Percentiles rank a stretch among this genome's conserved stretches.
These are phyloP conservation scores for Fraxinus dipetala DNA, from an alignment of 305 asterid species.

Conservation along the genomic window DNA sequence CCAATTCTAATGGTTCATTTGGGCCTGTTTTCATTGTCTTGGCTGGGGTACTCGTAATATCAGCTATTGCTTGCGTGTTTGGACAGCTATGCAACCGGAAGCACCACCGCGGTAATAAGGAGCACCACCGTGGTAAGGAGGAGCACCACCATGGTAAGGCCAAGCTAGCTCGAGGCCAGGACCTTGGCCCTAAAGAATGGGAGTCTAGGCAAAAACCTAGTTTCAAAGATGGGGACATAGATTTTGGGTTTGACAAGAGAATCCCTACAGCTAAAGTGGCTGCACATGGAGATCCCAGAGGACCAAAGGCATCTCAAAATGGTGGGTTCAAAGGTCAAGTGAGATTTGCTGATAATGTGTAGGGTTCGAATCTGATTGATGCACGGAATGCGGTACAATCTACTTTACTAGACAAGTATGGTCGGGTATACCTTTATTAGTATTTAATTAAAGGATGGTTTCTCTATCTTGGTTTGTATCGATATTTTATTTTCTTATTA, in stretches of 20 bases:
- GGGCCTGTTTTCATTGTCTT: constrained; percentile 63
- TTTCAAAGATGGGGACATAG: constrained; percentile 52
- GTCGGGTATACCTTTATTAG: not conserved
- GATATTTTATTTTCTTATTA: not conserved
- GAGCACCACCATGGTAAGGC: constrained; percentile 27
- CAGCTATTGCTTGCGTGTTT: constrained; percentile 58
- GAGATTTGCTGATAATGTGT: constrained; percentile 62
- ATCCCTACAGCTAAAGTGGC: constrained; percentile 26
- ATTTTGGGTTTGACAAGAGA: constrained; percentile 57
- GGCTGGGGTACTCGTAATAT: constrained; percentile 54
- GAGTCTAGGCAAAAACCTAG: constrained; percentile 37
- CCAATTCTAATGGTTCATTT: constrained; percentile 61
- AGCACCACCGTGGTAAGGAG: constrained; percentile 27
- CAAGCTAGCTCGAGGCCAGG: constrained; percentile 24
- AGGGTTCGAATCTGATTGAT: not conserved
- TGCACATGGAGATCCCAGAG: constrained; percentile 30
- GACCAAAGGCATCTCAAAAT: not conserved
- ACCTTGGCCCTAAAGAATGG: constrained; percentile 32
- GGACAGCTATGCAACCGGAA: constrained; percentile 58
- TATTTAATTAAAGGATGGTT: not conserved
- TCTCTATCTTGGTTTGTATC: not conserved
- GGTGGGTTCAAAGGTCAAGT: constrained; percentile 24
- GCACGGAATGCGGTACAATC: not conserved
- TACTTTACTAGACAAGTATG: not conserved
- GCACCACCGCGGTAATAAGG: constrained; percentile 32